Evolutionary conservation across 2,329 filamentous ascomycete species (phyloP).

Genomic region (Hirsutella rhossiliensis): DNA sequence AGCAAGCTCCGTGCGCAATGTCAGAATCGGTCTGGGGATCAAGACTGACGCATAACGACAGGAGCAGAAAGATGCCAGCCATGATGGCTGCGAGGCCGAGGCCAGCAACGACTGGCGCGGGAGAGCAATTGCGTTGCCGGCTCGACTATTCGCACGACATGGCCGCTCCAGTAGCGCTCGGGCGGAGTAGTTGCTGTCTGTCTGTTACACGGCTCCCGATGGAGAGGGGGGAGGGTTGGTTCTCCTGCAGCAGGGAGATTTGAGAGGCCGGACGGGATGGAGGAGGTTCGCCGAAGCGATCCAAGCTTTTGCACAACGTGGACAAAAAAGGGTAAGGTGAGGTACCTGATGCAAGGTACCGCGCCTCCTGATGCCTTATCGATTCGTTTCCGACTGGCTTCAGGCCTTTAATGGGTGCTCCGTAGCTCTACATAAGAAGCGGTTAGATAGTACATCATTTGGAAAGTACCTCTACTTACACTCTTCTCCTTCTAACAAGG

Average conservation of each 20-base stretch:
- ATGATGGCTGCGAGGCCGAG: constrained; percentile 13
- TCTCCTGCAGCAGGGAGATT: neutral
- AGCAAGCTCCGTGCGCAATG: neutral
- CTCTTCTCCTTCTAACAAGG: no score
- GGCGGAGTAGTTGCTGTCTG: neutral
- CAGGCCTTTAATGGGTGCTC: no score
- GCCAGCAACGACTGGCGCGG: neutral
- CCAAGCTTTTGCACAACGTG: neutral
- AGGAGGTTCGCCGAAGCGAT: neutral
- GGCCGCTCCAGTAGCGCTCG: neutral
- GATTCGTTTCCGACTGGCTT: no score
- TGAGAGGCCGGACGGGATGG: neutral
- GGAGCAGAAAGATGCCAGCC: constrained; percentile 26
- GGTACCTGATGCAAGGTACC: neutral
- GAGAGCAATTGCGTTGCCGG: neutral
- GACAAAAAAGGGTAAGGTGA: neutral
- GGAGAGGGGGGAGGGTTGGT: neutral
- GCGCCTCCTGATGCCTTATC: neutral
- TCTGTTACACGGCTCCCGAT: neutral
- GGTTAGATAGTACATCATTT: no score
- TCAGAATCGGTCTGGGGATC: no score
- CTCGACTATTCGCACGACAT: neutral
- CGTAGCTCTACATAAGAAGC: no score
- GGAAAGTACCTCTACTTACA: no score
- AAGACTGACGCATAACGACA: constrained; percentile 27